phyloP scores from a whole-genome alignment of 768 basidiomycete species.

The Russula vinacea region DNA sequence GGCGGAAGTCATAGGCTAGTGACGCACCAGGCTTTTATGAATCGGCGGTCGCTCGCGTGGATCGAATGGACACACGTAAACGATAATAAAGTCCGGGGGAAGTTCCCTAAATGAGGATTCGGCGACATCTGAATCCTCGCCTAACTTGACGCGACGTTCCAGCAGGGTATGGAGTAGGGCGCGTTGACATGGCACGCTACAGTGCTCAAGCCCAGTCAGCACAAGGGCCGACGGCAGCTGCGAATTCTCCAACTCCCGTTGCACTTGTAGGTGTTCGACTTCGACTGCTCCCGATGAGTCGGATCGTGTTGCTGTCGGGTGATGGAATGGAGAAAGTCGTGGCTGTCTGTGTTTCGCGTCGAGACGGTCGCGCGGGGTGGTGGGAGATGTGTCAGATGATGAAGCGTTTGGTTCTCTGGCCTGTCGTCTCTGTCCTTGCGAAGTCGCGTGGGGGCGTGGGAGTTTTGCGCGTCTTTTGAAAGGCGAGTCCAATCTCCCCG shows the following conservation, averaged over 20 bases:
- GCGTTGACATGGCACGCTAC: conserved; percentile 52
- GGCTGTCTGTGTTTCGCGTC: conserved; percentile 2
- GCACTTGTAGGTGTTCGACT: conserved; percentile 4
- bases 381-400: conserved; percentile 8
- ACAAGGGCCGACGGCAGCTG: conserved; percentile 60
- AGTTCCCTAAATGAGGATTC: conserved; percentile 46
- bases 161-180: conserved; percentile 52
- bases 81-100: conserved; percentile 65
- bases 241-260: conserved; percentile 27
- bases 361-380: conserved; percentile 10
- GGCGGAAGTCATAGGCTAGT: neutral
- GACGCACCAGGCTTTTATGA: conserved; percentile 59
- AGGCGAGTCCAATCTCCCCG: conserved; percentile 21
- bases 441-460: conserved; percentile 6
- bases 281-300: conserved; percentile 16
- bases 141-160: conserved; percentile 51
- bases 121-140: conserved; percentile 37
- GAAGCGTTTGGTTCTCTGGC: conserved; percentile 13
- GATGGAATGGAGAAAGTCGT: conserved; percentile 33
- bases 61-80: conserved; percentile 70
- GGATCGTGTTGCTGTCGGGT: conserved; percentile 38
- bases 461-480: conserved; percentile 18
- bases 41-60: conserved; percentile 62
- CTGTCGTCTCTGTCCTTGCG: conserved; percentile 5
- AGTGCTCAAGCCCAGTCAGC: conserved; percentile 66